A percentile compares a stretch with the other conserved stretches of the same genome.
These are phyloP conservation scores for Epichloe aotearoae DNA, from an alignment of 2,329 filamentous ascomycete species.

Conservation along the genomic window DNA sequence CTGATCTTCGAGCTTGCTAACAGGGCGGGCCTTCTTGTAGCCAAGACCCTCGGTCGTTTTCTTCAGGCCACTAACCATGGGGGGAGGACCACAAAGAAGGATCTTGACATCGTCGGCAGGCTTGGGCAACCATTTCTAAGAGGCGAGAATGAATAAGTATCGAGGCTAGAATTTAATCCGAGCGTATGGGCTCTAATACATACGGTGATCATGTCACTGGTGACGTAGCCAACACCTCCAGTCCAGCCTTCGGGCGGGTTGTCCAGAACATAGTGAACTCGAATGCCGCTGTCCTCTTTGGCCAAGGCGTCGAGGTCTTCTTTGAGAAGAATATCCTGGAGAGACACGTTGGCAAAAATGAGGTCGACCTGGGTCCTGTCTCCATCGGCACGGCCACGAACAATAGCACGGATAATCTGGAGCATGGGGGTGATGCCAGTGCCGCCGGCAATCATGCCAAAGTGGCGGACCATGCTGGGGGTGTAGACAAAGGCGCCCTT, in stretches of 20 bases:
- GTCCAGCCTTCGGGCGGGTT: slow-evolving; percentile 87
- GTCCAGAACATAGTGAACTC: slow-evolving; percentile 91
- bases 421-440: slow-evolving; percentile 98
- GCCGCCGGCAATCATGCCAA: slow-evolving; percentile 96
- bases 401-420: slow-evolving; percentile 84
- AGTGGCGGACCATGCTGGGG: slow-evolving; percentile 90
- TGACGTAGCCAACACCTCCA: slow-evolving; percentile 90
- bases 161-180: not conserved
- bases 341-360: slow-evolving; percentile 93
- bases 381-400: slow-evolving; percentile 62
- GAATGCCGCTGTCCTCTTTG: slow-evolving; percentile 66
- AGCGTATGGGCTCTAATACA: slow-evolving; percentile 10
- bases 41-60: slow-evolving; percentile 83
- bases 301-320: slow-evolving; percentile 77
- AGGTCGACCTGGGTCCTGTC: slow-evolving; percentile 85
- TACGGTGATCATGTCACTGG: slow-evolving; percentile 86
- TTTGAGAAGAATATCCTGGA: slow-evolving; percentile 82
- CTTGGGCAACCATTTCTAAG: slow-evolving; percentile 60
- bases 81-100: slow-evolving; percentile 90
- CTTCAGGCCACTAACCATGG: slow-evolving; percentile 98
- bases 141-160: not conserved
- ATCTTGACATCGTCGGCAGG: slow-evolving; percentile 83
- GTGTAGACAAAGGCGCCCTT: slow-evolving; percentile 98
- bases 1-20: slow-evolving; percentile 96
- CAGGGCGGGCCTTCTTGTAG: slow-evolving; percentile 81